A percentile compares a stretch with the other conserved stretches of the same genome.
phyloP scores from a whole-genome alignment of 139 green algal genomes.

The Klebsormidium nitens region DNA sequence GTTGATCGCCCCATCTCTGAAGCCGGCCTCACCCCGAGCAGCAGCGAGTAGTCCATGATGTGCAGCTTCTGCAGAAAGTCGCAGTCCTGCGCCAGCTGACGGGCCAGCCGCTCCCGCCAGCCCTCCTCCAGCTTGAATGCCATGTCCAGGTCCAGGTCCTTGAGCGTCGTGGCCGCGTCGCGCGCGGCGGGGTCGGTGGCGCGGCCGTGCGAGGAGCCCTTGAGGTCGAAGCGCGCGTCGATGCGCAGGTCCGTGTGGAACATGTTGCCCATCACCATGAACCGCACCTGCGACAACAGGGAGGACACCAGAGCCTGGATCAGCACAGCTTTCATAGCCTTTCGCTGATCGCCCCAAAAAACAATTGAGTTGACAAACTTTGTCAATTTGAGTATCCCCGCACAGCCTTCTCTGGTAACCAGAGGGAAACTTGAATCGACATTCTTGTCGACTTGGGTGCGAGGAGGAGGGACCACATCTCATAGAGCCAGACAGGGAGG shows the following conservation, averaged over 20 bases:
- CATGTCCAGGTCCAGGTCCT: constrained; percentile 76
- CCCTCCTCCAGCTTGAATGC: constrained; percentile 45
- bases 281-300: constrained; percentile 51
- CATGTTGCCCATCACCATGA: constrained; percentile 95
- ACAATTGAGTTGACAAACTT: no score
- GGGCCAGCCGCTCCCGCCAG: constrained; percentile 36
- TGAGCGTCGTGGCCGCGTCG: constrained; percentile 57
- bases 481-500: no score
- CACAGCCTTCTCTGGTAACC: no score
- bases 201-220: constrained; percentile 77
- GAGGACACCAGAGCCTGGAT: no score
- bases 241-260: constrained; percentile 80
- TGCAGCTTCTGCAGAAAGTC: constrained; percentile 54
- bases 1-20: no score
- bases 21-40: constrained; percentile 81
- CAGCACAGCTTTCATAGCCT: no score
- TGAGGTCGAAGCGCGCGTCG: constrained; percentile 89
- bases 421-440: no score
- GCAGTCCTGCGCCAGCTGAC: constrained; percentile 58
- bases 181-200: constrained; percentile 23
- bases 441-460: no score
- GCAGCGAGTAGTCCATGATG: constrained; percentile 90
- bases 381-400: no score
- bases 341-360: no score
- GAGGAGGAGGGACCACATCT: no score